Percentiles rank a stretch among this genome's conserved stretches.
These are phyloP conservation scores for Schizosaccharomyces versatilis DNA, from an alignment of 1,139 yeast species.

Conservation along the genomic window DNA sequence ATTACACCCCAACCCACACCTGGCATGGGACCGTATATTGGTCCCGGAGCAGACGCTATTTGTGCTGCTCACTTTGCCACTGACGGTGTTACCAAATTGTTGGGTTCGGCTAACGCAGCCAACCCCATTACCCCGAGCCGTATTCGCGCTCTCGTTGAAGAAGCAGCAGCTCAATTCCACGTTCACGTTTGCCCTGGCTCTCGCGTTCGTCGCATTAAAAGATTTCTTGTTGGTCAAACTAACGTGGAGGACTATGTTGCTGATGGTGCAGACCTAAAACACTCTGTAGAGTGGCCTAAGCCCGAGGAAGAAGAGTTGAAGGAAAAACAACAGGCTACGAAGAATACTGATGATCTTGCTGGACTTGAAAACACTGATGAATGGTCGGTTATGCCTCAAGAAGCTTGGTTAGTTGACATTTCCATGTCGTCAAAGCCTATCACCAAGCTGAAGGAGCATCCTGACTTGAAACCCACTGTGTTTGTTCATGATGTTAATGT, in stretches of 20 bases:
- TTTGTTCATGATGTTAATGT: conserved; percentile 70
- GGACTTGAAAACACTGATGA: conserved; percentile 19
- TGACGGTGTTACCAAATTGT: conserved; percentile 53
- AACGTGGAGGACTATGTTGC: conserved; percentile 77
- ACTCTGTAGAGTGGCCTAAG: conserved; percentile 11
- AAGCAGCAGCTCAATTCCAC: conserved; percentile 56
- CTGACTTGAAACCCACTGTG: conserved; percentile 33
- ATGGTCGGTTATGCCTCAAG: conserved; percentile 53
- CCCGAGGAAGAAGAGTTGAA: conserved; percentile 12
- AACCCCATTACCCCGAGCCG: conserved; percentile 36
- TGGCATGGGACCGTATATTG: conserved; percentile 37
- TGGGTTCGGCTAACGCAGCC: conserved; percentile 30
- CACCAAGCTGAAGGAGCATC: conserved; percentile 9
- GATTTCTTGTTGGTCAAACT: conserved; percentile 91
- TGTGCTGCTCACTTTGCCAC: conserved; percentile 77
- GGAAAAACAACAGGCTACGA: not conserved
- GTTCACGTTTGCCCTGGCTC: conserved; percentile 83
- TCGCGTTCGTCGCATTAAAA: conserved; percentile 68
- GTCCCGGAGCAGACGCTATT: conserved; percentile 68
- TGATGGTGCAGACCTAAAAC: conserved; percentile 71
- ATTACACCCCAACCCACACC: conserved; percentile 31
- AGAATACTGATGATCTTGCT: not conserved
- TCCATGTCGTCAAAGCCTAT: conserved; percentile 38
- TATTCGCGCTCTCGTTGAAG: conserved; percentile 57
- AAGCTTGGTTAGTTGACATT: conserved; percentile 67